These are phyloP conservation scores for Barnettozyma salicaria DNA, from an alignment of 805 yeast genomes.

Conservation along the genomic window DNA sequence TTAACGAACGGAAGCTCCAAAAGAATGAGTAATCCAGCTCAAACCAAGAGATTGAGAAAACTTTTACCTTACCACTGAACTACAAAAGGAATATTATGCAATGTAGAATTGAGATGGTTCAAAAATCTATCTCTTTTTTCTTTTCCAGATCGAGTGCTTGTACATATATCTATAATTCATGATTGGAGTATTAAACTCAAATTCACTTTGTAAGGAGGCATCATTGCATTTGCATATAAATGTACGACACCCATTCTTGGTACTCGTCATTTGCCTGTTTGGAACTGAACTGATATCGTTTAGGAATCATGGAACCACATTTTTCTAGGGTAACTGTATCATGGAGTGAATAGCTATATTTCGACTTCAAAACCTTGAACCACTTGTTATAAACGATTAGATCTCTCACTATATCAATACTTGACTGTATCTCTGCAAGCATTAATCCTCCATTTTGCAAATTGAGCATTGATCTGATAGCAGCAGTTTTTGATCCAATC, in stretches of 20 bases:
- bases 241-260: conserved; percentile 10
- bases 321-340: conserved; percentile 20
- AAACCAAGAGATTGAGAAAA: conserved; percentile 52
- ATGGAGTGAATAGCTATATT: conserved; percentile 30
- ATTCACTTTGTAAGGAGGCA: too few relatives aligned
- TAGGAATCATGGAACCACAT: conserved; percentile 34
- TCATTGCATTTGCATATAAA: not conserved
- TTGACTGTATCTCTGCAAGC: conserved; percentile 43
- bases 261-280: conserved; percentile 24
- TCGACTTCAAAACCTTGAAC: conserved; percentile 49
- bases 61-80: conserved; percentile 32
- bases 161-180: conserved; percentile 1
- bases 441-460: conserved; percentile 49
- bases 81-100: not conserved
- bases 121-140: too few relatives aligned
- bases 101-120: not conserved
- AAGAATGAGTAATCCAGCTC: conserved; percentile 48
- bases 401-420: conserved; percentile 48
- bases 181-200: too few relatives aligned
- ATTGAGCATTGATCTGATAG: conserved; percentile 45
- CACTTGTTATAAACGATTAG: conserved; percentile 54
- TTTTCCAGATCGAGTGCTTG: too few relatives aligned
- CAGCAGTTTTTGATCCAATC: conserved; percentile 43
- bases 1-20: conserved; percentile 56
- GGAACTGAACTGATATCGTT: conserved; percentile 26